Percentiles rank a stretch among this genome's conserved stretches.
These are phyloP conservation scores for Protomyces pachydermus DNA, from an alignment of 1,139 yeast genomes.

Conservation along the genomic window DNA sequence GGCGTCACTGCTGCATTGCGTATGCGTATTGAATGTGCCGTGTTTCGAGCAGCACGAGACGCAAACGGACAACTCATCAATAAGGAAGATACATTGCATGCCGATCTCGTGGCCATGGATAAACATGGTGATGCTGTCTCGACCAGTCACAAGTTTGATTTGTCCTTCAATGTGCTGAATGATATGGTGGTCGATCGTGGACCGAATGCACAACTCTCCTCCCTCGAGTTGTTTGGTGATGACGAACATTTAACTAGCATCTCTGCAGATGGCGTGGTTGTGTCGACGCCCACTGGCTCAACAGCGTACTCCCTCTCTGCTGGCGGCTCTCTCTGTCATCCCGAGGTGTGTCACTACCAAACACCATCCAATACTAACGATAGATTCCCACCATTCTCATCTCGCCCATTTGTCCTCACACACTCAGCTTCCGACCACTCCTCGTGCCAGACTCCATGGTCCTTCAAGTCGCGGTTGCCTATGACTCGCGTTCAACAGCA, in stretches of 20 bases:
- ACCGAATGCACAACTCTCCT: slow-evolving; percentile 70
- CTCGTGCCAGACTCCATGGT: slow-evolving; percentile 68
- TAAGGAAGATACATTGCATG: slow-evolving; percentile 33
- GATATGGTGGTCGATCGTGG: slow-evolving; percentile 84
- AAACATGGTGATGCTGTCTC: slow-evolving; percentile 34
- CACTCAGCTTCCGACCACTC: slow-evolving; percentile 75
- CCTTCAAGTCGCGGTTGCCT: slow-evolving; percentile 65
- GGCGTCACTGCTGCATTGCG: slow-evolving; percentile 67
- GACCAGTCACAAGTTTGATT: slow-evolving; percentile 34
- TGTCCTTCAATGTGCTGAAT: slow-evolving; percentile 62
- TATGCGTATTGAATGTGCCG: slow-evolving; percentile 73
- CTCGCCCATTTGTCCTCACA: slow-evolving; percentile 49
- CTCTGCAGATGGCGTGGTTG: slow-evolving; percentile 79
- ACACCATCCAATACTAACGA: background rate
- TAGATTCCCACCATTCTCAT: slow-evolving; percentile 23
- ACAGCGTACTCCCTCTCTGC: slow-evolving; percentile 84
- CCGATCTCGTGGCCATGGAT: slow-evolving; percentile 34
- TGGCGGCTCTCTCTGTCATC: slow-evolving; percentile 86
- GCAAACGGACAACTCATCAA: slow-evolving; percentile 24
- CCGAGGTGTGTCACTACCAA: slow-evolving; percentile 42
- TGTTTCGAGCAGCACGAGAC: slow-evolving; percentile 44
- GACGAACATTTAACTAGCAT: slow-evolving; percentile 73
- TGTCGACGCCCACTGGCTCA: slow-evolving; percentile 86
- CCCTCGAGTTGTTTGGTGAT: slow-evolving; percentile 72
- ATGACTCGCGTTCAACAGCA: slow-evolving; percentile 61